Percentiles rank a stretch among this genome's conserved stretches.
Conservation (phyloP, 805 yeast genomes). For the Saturnispora hagleri region DNA sequence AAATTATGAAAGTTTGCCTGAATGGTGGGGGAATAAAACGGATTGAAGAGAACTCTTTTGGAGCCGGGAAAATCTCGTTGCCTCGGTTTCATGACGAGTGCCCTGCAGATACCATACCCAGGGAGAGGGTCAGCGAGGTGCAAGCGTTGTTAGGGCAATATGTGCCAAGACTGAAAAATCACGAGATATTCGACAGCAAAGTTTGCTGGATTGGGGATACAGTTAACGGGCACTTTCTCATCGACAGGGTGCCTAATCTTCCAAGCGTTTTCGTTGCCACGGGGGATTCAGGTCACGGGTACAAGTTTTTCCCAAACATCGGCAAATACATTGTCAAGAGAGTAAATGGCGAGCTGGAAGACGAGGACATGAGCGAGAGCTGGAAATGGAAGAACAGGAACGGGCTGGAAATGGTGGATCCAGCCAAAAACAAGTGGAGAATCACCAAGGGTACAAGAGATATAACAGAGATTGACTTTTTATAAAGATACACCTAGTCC, state of each 20-base stretch:
- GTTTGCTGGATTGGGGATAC: conserved; percentile 33
- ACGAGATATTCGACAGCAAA: conserved; percentile 25
- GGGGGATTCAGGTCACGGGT: conserved; percentile 40
- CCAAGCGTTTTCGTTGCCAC: conserved; percentile 30
- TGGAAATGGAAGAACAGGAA: conserved; percentile 28
- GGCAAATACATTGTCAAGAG: conserved; percentile 32
- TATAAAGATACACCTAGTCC: neutral
- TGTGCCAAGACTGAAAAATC: conserved; percentile 30
- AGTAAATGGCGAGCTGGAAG: conserved; percentile 22
- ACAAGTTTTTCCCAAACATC: conserved; percentile 36
- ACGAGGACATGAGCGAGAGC: conserved; percentile 13
- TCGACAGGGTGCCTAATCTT: conserved; percentile 29
- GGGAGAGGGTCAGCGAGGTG: conserved; percentile 19
- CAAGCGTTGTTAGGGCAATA: conserved; percentile 23
- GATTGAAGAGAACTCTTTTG: conserved; percentile 12
- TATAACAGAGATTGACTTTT: conserved; percentile 12
- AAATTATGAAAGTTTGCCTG: conserved; percentile 30
- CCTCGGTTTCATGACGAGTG: conserved; percentile 29
- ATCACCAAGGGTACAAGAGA: conserved; percentile 13
- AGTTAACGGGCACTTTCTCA: conserved; percentile 29
- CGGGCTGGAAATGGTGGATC: conserved; percentile 13
- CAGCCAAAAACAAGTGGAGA: conserved; percentile 20
- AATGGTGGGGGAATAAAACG: conserved; percentile 27
- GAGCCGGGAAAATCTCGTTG: conserved; percentile 19
- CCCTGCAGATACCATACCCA: conserved; percentile 31